Conservation (phyloP, 2,329 filamentous ascomycete species). For the Diaporthe ampelina region DNA sequence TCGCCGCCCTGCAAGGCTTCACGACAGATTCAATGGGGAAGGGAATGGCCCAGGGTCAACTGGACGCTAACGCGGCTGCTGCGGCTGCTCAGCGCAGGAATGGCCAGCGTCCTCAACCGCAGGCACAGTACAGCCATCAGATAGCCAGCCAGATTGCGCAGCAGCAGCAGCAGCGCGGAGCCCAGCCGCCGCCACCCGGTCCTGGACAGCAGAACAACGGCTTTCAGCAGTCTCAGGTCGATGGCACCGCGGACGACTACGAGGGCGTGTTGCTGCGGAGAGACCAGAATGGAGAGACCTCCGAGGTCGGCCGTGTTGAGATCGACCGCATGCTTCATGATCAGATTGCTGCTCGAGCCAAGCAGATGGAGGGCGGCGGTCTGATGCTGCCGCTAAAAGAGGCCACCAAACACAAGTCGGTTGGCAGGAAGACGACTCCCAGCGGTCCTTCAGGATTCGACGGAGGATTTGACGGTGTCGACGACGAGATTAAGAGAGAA, state of each 20-base stretch:
- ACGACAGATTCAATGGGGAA: slow-evolving; percentile 15
- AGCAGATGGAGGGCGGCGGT: slow-evolving; percentile 80
- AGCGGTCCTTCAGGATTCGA: slow-evolving; percentile 61
- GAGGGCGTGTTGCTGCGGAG: slow-evolving; percentile 72
- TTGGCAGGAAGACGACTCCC: slow-evolving; percentile 43
- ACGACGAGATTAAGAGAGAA: slow-evolving; percentile 72
- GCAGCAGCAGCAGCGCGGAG: slow-evolving; percentile 46
- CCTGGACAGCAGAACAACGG: slow-evolving; percentile 56
- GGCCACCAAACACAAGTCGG: slow-evolving; percentile 57
- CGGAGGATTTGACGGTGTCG: slow-evolving; percentile 66
- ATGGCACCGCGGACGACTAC: slow-evolving; percentile 77
- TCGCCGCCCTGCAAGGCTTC: slow-evolving; percentile 71
- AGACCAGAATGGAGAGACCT: slow-evolving; percentile 65
- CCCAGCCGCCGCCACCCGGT: slow-evolving; percentile 6
- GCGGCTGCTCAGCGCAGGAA: slow-evolving; percentile 43
- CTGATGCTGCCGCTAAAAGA: slow-evolving; percentile 80
- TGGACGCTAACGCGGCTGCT: slow-evolving; percentile 17
- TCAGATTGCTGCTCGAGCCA: slow-evolving; percentile 75
- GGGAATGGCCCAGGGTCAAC: no score
- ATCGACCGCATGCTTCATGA: slow-evolving; percentile 79
- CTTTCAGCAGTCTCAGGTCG: slow-evolving; percentile 73
- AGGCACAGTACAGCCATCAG: slow-evolving; percentile 51
- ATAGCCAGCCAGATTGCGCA: slow-evolving; percentile 50
- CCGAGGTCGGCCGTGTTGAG: slow-evolving; percentile 70
- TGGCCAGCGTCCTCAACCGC: slow-evolving; percentile 40